A percentile compares a stretch with the other conserved stretches of the same genome.
phyloP scores from a whole-genome alignment of 208 protist genomes.

The Wallacemonas sp. region DNA sequence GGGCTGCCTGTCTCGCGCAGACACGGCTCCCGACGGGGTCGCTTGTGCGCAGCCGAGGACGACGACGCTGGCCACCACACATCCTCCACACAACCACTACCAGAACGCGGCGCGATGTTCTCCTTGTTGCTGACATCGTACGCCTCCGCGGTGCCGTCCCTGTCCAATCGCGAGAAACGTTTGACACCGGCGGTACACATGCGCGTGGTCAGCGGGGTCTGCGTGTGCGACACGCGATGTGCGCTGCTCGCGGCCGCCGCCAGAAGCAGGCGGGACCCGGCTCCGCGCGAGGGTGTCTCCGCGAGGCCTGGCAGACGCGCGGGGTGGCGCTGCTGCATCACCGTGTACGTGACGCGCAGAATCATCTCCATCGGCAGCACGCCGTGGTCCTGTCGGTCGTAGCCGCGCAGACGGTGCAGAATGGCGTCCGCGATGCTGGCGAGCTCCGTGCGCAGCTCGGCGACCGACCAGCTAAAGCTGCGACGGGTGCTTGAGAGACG shows the following conservation, averaged over 20 bases:
- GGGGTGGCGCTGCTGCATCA: constrained; percentile 31
- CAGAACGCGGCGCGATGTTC: neutral
- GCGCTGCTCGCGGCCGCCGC: neutral
- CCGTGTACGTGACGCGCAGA: constrained; percentile 48
- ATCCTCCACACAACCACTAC: neutral
- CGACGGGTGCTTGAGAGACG: neutral
- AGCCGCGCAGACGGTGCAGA: constrained; percentile 56
- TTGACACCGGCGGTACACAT: neutral
- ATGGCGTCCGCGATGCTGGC: constrained; percentile 39
- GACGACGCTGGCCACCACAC: constrained; percentile 6
- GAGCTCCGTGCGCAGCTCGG: constrained; percentile 33
- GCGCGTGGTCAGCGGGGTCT: constrained; percentile 9
- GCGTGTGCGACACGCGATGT: too few relatives aligned
- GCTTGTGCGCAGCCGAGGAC: neutral
- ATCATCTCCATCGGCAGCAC: constrained; percentile 71
- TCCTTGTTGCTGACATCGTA: constrained; percentile 2
- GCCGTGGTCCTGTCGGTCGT: constrained; percentile 52
- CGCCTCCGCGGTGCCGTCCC: neutral
- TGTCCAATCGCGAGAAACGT: neutral
- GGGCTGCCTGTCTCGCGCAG: constrained; percentile 13
- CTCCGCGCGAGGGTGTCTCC: constrained; percentile 9
- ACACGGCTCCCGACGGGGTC: neutral
- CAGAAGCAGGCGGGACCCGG: constrained; percentile 1
- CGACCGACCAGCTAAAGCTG: constrained; percentile 2
- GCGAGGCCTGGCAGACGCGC: neutral